phyloP scores from a whole-genome alignment of 768 basidiomycete genomes.

The Lactarius hatsudake region DNA sequence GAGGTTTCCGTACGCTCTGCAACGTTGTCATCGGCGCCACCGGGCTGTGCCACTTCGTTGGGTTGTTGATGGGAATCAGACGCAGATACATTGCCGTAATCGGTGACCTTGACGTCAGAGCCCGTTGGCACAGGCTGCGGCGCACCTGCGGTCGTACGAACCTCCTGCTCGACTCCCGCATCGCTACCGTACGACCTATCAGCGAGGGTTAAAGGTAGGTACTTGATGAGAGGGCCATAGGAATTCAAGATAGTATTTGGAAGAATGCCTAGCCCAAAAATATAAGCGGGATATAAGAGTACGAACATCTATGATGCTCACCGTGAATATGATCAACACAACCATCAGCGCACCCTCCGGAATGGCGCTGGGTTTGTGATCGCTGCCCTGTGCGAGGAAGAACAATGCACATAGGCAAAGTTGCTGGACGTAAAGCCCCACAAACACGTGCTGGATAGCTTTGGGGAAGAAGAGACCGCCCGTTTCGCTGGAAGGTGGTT shows the following conservation, averaged over 20 bases:
- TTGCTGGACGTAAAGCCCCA: slow-evolving; percentile 90
- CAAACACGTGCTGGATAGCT: slow-evolving; percentile 90
- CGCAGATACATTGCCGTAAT: slow-evolving; percentile 10
- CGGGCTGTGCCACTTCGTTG: neutral
- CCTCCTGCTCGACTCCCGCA: neutral
- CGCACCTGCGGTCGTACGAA: neutral
- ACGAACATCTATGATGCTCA: slow-evolving; percentile 38
- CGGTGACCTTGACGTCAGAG: slow-evolving; percentile 6
- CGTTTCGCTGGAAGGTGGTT: slow-evolving; percentile 68
- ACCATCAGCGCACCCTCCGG: slow-evolving; percentile 83
- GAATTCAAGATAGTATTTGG: slow-evolving; percentile 75
- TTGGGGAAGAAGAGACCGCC: slow-evolving; percentile 95
- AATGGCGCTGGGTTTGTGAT: slow-evolving; percentile 53
- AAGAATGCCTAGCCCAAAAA: slow-evolving; percentile 52
- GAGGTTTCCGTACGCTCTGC: neutral
- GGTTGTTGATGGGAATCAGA: neutral
- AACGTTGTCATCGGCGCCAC: neutral
- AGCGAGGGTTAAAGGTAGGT: slow-evolving; percentile 77
- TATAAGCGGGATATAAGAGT: slow-evolving; percentile 2
- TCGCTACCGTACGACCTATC: slow-evolving; percentile 51
- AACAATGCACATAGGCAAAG: slow-evolving; percentile 83
- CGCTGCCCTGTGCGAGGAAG: slow-evolving; percentile 72
- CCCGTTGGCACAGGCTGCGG: neutral
- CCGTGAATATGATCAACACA: slow-evolving; percentile 79
- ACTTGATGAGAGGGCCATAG: slow-evolving; percentile 70